Evolutionary conservation across 305 asterid genomes (phyloP).

Genomic region (Fraxinus sp.): DNA sequence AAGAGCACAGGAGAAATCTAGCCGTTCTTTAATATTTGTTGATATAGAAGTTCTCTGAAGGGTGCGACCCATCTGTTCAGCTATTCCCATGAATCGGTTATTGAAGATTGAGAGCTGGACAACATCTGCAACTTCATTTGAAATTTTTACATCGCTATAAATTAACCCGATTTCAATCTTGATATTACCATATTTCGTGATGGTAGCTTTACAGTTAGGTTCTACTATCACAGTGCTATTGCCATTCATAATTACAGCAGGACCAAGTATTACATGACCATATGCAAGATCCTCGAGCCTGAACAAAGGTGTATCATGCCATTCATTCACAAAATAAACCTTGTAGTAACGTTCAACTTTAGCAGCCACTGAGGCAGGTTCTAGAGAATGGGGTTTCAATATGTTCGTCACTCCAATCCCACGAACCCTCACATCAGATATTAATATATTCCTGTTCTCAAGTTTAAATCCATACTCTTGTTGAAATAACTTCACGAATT

Average conservation of each 20-base stretch:
- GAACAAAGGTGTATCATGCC: conserved; percentile 78
- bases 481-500: conserved; percentile 72
- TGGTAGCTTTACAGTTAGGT: conserved; percentile 67
- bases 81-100: conserved; percentile 94
- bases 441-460: conserved; percentile 67
- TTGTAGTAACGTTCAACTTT: conserved; percentile 47
- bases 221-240: conserved; percentile 91
- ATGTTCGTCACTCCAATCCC: conserved; percentile 86
- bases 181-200: conserved; percentile 80
- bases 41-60: conserved; percentile 94
- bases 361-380: conserved; percentile 42
- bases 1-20: conserved; percentile 97
- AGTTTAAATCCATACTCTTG: conserved; percentile 92
- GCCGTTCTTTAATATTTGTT: conserved; percentile 86
- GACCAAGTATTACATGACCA: conserved; percentile 69
- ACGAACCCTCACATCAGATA: conserved; percentile 92
- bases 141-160: conserved; percentile 33
- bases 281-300: conserved; percentile 67
- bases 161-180: conserved; percentile 62
- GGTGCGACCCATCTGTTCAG: conserved; percentile 99
- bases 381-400: conserved; percentile 60
- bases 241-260: conserved; percentile 91
- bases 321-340: conserved; percentile 64
- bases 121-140: conserved; percentile 85
- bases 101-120: conserved; percentile 96